These are phyloP conservation scores for Solanum medicagineum DNA, from an alignment of 257 asterid species.

Conservation along the genomic window DNA sequence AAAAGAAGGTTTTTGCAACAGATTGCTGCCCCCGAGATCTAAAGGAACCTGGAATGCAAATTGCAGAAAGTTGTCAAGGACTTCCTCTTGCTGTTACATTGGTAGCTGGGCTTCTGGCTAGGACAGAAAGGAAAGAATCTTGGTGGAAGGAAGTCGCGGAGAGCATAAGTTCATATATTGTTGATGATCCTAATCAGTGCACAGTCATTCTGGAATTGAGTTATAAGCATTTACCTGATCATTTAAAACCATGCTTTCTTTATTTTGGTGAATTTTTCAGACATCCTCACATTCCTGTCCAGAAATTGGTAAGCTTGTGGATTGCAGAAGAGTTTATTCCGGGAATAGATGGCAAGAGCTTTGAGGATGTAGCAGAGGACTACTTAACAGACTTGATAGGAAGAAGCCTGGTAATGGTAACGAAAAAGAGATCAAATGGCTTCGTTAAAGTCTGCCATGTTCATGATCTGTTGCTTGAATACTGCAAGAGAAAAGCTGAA, in stretches of 20 bases:
- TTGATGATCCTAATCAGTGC: background rate
- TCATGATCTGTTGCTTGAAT: constrained; percentile 2
- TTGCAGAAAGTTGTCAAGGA: background rate
- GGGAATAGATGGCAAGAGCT: background rate
- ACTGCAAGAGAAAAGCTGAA: background rate
- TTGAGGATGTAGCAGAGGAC: background rate
- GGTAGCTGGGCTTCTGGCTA: constrained; percentile 1
- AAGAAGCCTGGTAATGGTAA: background rate
- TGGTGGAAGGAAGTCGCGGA: background rate
- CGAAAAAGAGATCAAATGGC: background rate
- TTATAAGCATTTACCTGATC: background rate
- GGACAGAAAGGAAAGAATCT: background rate
- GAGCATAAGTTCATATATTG: background rate
- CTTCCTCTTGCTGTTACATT: background rate
- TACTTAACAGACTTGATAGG: background rate
- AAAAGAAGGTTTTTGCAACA: background rate
- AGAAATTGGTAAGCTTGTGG: constrained; percentile 2
- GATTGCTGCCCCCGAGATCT: background rate
- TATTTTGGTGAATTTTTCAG: background rate
- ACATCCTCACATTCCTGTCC: background rate
- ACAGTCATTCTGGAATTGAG: background rate
- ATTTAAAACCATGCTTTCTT: background rate
- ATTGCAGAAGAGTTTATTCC: constrained; percentile 2
- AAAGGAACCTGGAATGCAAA: background rate
- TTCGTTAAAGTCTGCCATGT: background rate